Conservation (phyloP, 2,329 filamentous ascomycete species). For the Cordyceps cateniannulata region DNA sequence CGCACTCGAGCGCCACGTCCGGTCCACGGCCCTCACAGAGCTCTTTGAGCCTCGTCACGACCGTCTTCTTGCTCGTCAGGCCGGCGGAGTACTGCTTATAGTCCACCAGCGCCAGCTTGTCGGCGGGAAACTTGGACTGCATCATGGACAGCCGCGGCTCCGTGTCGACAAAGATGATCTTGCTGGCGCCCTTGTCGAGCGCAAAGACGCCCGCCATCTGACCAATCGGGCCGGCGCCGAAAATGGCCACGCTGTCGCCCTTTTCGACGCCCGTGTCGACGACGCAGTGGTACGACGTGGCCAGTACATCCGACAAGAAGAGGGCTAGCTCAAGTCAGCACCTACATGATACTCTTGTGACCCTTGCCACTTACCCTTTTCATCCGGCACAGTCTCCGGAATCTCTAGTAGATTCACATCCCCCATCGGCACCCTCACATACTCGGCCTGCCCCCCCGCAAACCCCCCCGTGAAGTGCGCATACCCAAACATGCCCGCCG, state of each 20-base stretch:
- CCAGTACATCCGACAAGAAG: conserved; percentile 74
- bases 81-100: conserved; percentile 55
- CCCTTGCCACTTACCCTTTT: conserved; percentile 58
- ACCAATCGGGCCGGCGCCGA: conserved; percentile 80
- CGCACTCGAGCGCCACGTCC: conserved; percentile 66
- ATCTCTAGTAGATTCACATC: conserved; percentile 77
- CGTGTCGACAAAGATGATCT: conserved; percentile 74
- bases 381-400: conserved; percentile 73
- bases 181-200: conserved; percentile 63
- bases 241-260: conserved; percentile 72
- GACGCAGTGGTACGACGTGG: conserved; percentile 74
- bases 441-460: conserved; percentile 82
- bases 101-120: conserved; percentile 62
- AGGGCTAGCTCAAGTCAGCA: too few species aligned
- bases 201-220: conserved; percentile 78
- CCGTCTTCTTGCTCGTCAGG: conserved; percentile 51
- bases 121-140: conserved; percentile 49
- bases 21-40: conserved; percentile 66
- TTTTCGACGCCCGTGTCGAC: conserved; percentile 77
- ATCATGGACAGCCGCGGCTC: conserved; percentile 65
- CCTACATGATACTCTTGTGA: too few species aligned
- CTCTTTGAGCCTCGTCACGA: conserved; percentile 67
- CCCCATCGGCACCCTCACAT: conserved; percentile 71
- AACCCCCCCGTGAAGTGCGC: conserved; percentile 80
- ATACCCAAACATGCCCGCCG: conserved; percentile 68